Evolutionary conservation across 805 yeast genomes (phyloP).

Genomic region (Metschnikowia aberdeeniae): DNA sequence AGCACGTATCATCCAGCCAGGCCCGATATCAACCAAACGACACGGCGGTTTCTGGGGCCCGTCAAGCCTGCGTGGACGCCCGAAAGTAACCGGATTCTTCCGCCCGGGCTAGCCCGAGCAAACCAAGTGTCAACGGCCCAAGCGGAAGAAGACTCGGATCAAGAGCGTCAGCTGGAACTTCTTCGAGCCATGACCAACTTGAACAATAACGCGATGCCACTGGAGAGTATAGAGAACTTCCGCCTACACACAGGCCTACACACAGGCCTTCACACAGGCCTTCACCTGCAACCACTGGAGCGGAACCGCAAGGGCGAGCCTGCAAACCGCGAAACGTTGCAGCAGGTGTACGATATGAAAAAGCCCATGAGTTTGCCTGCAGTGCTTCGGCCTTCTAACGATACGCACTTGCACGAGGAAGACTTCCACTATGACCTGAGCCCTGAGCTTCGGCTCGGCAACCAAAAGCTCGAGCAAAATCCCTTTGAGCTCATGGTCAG

Average conservation of each 20-base stretch:
- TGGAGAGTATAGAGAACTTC: slow-evolving; percentile 6
- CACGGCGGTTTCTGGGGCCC: slow-evolving; percentile 18
- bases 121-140: neutral
- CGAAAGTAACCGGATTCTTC: slow-evolving; percentile 4
- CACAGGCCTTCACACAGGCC: neutral
- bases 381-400: slow-evolving; percentile 41
- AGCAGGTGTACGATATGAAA: slow-evolving; percentile 45
- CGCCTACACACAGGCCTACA: neutral
- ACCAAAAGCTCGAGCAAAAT: slow-evolving; percentile 7
- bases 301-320: slow-evolving; percentile 11
- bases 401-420: slow-evolving; percentile 10
- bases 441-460: slow-evolving; percentile 9
- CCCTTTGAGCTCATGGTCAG: slow-evolving; percentile 13
- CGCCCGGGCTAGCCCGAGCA: slow-evolving; percentile 1
- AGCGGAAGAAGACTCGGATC: neutral
- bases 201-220: slow-evolving; percentile 10
- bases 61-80: slow-evolving; percentile 7
- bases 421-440: slow-evolving; percentile 11
- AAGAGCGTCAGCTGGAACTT: slow-evolving; percentile 6
- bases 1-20: slow-evolving; percentile 15
- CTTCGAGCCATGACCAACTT: slow-evolving; percentile 18
- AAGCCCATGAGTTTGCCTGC: slow-evolving; percentile 50
- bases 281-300: neutral
- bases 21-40: slow-evolving; percentile 15
- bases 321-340: slow-evolving; percentile 6